Conservation (phyloP, 257 asterid species). For the Sherardia arvensis region DNA sequence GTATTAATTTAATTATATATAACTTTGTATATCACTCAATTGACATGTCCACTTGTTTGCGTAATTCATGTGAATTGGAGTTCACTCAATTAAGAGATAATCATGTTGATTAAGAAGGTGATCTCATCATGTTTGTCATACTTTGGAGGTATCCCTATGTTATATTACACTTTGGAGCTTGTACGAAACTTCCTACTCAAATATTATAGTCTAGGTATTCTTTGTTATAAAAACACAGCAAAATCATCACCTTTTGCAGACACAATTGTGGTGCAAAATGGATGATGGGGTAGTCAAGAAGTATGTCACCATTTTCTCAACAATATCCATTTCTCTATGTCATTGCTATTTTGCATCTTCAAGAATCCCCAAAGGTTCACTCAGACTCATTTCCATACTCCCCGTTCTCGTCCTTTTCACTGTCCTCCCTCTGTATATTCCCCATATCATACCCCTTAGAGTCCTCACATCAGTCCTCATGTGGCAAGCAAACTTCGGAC, state of each 20-base stretch:
- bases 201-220: background rate
- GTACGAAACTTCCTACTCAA: background rate
- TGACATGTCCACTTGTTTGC: too few relatives aligned
- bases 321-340: conserved; percentile 23
- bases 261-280: conserved; percentile 4
- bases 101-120: too few relatives aligned
- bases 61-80: too few relatives aligned
- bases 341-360: conserved; percentile 28
- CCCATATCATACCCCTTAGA: conserved; percentile 31
- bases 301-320: conserved; percentile 13
- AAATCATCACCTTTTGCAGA: background rate
- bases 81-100: too few relatives aligned
- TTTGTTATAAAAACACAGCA: background rate
- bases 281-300: conserved; percentile 32
- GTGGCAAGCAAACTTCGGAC: conserved; percentile 52
- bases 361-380: conserved; percentile 29
- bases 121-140: too few relatives aligned
- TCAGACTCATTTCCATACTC: conserved; percentile 33
- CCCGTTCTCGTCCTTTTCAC: conserved; percentile 38
- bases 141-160: background rate
- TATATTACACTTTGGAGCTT: background rate
- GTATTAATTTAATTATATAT: too few relatives aligned
- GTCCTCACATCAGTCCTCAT: conserved; percentile 37
- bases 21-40: too few relatives aligned
- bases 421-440: conserved; percentile 26